phyloP scores from a whole-genome alignment of 768 basidiomycete genomes.

The Candolleomyces efflorescens region DNA sequence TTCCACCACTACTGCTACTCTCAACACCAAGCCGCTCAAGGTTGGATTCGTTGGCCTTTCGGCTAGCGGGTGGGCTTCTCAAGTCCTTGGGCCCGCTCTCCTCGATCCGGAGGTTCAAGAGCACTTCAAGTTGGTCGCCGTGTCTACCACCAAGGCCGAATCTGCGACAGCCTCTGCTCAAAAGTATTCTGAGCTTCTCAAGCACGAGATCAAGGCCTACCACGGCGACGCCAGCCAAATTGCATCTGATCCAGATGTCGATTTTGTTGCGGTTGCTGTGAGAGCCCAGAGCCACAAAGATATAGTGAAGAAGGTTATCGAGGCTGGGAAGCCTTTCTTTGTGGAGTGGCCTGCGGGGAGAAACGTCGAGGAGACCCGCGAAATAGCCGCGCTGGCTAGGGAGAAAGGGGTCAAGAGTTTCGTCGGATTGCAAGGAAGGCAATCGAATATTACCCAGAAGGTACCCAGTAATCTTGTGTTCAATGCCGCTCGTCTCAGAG shows the following conservation, averaged over 20 bases:
- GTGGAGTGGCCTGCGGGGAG: slow-evolving; percentile 35
- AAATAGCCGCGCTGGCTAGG: slow-evolving; percentile 26
- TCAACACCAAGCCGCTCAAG: slow-evolving; percentile 9
- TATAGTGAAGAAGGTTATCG: slow-evolving; percentile 23
- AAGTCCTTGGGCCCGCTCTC: slow-evolving; percentile 17
- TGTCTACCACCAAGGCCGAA: slow-evolving; percentile 25
- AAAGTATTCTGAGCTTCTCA: slow-evolving; percentile 20
- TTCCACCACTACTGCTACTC: background rate
- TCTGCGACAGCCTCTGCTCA: slow-evolving; percentile 24
- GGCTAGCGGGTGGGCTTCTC: slow-evolving; percentile 24
- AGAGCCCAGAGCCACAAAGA: slow-evolving; percentile 23
- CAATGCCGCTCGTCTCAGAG: background rate
- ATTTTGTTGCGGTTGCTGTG: slow-evolving; percentile 31
- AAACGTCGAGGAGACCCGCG: slow-evolving; percentile 23
- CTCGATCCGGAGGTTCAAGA: slow-evolving; percentile 7
- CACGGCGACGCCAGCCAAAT: slow-evolving; percentile 18
- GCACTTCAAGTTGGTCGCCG: slow-evolving; percentile 23
- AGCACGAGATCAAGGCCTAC: slow-evolving; percentile 25
- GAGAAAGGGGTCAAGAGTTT: slow-evolving; percentile 21
- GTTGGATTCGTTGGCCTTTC: slow-evolving; percentile 28
- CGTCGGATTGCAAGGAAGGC: slow-evolving; percentile 29
- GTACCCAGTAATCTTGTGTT: slow-evolving; percentile 9
- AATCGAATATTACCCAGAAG: slow-evolving; percentile 22
- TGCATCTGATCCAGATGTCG: slow-evolving; percentile 30
- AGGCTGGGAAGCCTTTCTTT: slow-evolving; percentile 33